phyloP scores from a whole-genome alignment of 2,329 filamentous ascomycete species.

The Verticillium nonalfalfae region DNA sequence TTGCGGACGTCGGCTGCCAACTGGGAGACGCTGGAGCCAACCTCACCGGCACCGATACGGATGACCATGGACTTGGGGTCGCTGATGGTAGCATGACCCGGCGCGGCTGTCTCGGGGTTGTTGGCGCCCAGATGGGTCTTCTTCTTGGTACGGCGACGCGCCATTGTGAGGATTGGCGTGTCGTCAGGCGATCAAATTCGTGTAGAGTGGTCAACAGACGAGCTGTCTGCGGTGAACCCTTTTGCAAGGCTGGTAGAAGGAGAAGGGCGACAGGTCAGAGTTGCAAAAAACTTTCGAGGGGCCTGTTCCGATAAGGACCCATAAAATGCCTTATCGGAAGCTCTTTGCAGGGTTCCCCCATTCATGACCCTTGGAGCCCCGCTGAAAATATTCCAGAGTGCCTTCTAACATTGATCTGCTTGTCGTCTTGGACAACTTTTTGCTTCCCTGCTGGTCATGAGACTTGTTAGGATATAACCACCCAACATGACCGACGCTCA shows the following conservation, averaged over 20 bases:
- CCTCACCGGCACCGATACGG: slow-evolving; percentile 88
- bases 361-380: not conserved
- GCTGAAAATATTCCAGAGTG: not conserved
- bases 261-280: not conserved
- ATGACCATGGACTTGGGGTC: slow-evolving; percentile 97
- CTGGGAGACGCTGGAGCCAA: slow-evolving; percentile 86
- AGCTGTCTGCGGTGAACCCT: not conserved
- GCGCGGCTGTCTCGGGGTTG: slow-evolving; percentile 45
- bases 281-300: slow-evolving; percentile 10
- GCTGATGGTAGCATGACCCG: slow-evolving; percentile 56
- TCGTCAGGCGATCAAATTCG: slow-evolving; percentile 1
- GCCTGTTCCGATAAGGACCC: slow-evolving; percentile 2
- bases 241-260: not conserved
- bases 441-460: not conserved
- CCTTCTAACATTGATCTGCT: not conserved
- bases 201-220: slow-evolving; percentile 7
- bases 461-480: not conserved
- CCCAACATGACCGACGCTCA: not conserved
- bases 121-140: slow-evolving; percentile 72
- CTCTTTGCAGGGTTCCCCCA: slow-evolving; percentile 1
- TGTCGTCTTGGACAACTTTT: not conserved
- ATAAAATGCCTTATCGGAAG: slow-evolving; percentile 1
- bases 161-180: slow-evolving; percentile 48
- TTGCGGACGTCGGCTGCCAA: slow-evolving; percentile 83
- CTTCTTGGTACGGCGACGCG: slow-evolving; percentile 77